Conservation (phyloP, 805 yeast species). For the Grigorovia jiainica region DNA sequence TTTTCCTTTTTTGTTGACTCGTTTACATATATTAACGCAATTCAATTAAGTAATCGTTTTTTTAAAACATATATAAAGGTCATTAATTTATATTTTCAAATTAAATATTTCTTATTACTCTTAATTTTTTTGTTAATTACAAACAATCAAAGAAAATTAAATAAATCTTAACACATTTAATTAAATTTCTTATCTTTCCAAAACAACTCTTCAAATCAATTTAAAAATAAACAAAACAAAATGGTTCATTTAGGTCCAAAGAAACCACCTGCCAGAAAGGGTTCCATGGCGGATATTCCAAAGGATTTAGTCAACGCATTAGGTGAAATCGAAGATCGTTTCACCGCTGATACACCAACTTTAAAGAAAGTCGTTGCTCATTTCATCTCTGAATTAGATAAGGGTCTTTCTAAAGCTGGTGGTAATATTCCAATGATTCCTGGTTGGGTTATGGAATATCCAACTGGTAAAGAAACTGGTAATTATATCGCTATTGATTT, state of each 20-base stretch:
- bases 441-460: conserved; percentile 89
- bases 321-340: conserved; percentile 44
- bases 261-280: conserved; percentile 68
- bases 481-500: conserved; percentile 84
- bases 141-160: too few relatives aligned
- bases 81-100: too few relatives aligned
- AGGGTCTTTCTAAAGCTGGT: conserved; percentile 65
- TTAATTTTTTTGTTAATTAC: too few relatives aligned
- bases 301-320: conserved; percentile 50
- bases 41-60: too few relatives aligned
- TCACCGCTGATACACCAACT: conserved; percentile 52
- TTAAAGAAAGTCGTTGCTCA: conserved; percentile 60
- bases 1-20: too few relatives aligned
- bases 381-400: conserved; percentile 67
- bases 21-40: too few relatives aligned
- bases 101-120: too few relatives aligned
- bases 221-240: not conserved
- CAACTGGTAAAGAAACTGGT: conserved; percentile 85
- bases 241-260: conserved; percentile 83
- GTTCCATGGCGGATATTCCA: conserved; percentile 58
- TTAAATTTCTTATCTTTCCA: too few relatives aligned
- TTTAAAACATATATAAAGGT: too few relatives aligned
- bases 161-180: too few relatives aligned
- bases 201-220: too few relatives aligned
- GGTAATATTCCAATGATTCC: conserved; percentile 94